Evolutionary conservation across 2,329 filamentous ascomycete genomes (phyloP).

Genomic region (Monosporascus sp.): DNA sequence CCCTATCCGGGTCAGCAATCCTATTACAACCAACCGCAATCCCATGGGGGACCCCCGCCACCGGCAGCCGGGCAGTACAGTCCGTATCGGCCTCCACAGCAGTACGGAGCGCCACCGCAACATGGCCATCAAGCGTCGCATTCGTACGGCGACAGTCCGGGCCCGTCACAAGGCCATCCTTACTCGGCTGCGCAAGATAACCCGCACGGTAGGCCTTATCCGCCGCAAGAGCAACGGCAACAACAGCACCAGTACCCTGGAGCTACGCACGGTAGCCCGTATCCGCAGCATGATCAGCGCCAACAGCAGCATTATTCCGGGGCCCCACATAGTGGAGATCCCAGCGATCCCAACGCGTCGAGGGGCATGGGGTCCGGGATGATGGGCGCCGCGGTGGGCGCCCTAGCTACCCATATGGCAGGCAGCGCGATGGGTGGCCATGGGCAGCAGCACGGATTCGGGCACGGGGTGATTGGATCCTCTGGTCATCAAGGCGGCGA

Average conservation of each 20-base stretch:
- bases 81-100: not conserved
- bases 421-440: not conserved
- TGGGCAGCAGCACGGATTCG: not conserved
- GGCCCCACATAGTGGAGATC: not conserved
- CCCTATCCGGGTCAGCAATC: not conserved
- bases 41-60: not conserved
- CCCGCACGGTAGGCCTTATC: not conserved
- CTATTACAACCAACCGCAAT: not conserved
- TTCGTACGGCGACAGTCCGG: not conserved
- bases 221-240: not conserved
- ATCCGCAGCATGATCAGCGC: not conserved
- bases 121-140: not conserved
- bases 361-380: not conserved
- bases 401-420: not conserved
- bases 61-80: not conserved
- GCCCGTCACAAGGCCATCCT: not conserved
- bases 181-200: not conserved
- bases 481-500: too few relatives aligned
- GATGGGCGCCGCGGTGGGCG: not conserved
- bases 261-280: not conserved
- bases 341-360: not conserved
- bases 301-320: not conserved
- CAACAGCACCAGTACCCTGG: not conserved
- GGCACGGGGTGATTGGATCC: too few relatives aligned
- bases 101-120: not conserved